These are phyloP conservation scores for Trematosphaeria pertusa DNA, from an alignment of 2,329 filamentous ascomycete genomes.

Conservation along the genomic window DNA sequence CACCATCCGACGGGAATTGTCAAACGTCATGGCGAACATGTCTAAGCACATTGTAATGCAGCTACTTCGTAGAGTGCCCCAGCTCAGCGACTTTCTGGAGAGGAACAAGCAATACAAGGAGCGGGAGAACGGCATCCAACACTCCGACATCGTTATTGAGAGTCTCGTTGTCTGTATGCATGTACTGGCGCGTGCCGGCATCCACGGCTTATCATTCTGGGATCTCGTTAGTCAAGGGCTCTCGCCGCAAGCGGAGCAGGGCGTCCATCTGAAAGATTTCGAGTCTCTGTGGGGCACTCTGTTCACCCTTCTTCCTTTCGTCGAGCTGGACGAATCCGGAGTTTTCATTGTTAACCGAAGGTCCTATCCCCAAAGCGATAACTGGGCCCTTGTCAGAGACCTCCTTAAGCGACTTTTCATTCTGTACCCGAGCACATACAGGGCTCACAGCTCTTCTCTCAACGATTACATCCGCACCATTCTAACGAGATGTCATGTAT, in stretches of 20 bases:
- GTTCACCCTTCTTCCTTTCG: conserved; percentile 61
- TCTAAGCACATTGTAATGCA: conserved; percentile 48
- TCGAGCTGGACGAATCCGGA: conserved; percentile 60
- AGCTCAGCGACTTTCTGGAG: conserved; percentile 54
- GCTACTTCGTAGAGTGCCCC: conserved; percentile 37
- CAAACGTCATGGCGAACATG: conserved; percentile 41
- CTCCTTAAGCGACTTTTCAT: conserved; percentile 57
- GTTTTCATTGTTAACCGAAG: conserved; percentile 52
- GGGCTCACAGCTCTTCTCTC: conserved; percentile 50
- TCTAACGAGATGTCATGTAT: conserved; percentile 60
- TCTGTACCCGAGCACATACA: conserved; percentile 54
- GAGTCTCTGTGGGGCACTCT: conserved; percentile 53
- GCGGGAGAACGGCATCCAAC: conserved; percentile 58
- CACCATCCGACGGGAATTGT: conserved; percentile 21
- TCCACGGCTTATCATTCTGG: conserved; percentile 51
- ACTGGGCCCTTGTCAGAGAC: conserved; percentile 58
- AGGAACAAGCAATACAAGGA: conserved; percentile 49
- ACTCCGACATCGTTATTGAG: conserved; percentile 53
- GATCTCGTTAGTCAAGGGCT: conserved; percentile 50
- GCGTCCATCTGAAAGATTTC: conserved; percentile 38
- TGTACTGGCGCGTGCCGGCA: conserved; percentile 43
- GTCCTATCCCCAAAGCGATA: conserved; percentile 50
- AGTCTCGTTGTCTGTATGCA: conserved; percentile 57
- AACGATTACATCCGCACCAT: conserved; percentile 62
- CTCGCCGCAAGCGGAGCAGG: conserved; percentile 17